phyloP scores from a whole-genome alignment of 495 filamentous ascomycete species.

The Cryomyces minteri region DNA sequence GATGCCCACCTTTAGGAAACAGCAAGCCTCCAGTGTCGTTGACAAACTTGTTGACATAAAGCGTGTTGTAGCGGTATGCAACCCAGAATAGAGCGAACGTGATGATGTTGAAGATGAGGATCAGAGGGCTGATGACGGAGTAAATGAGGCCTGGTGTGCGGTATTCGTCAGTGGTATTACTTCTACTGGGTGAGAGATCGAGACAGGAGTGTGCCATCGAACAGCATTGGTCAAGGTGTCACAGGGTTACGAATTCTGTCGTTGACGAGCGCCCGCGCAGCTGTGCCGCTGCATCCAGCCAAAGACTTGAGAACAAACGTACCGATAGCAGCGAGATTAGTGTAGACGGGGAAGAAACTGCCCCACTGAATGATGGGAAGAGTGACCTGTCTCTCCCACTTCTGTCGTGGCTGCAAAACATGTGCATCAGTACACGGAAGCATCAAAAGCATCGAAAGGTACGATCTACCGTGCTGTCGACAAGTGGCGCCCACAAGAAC shows the following conservation, averaged over 20 bases:
- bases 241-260: conserved; percentile 13
- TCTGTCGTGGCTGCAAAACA: conserved; percentile 36
- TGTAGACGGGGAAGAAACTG: conserved; percentile 87
- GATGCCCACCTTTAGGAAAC: conserved; percentile 34
- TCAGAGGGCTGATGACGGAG: conserved; percentile 74
- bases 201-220: neutral
- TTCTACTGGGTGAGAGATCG: neutral
- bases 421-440: too few relatives aligned
- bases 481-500: conserved; percentile 57
- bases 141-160: conserved; percentile 52
- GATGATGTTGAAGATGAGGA: conserved; percentile 82
- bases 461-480: conserved; percentile 50
- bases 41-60: conserved; percentile 83
- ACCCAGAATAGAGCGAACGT: conserved; percentile 93
- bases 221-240: too few relatives aligned
- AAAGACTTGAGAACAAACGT: neutral
- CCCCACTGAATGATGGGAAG: conserved; percentile 76
- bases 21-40: conserved; percentile 87
- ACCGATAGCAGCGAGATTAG: conserved; percentile 80
- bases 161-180: too few relatives aligned
- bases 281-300: neutral
- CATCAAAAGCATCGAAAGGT: too few relatives aligned
- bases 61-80: conserved; percentile 87
- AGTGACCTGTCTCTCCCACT: conserved; percentile 70
- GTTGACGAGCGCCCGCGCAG: too few relatives aligned